phyloP scores from a whole-genome alignment of 2,329 filamentous ascomycete species.

The Talaromyces islandicus region DNA sequence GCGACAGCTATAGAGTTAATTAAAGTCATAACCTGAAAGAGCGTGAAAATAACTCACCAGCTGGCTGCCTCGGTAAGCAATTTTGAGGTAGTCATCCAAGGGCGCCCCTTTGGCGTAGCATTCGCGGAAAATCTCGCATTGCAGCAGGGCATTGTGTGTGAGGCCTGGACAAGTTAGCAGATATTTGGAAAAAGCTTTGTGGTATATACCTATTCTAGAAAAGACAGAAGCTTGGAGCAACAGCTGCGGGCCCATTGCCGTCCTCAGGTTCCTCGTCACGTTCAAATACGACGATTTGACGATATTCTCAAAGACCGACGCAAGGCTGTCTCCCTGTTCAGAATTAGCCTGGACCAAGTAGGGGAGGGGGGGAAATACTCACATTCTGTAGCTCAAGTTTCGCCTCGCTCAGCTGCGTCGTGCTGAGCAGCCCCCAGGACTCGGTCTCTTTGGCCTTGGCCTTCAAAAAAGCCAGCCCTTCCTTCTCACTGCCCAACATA shows the following conservation, averaged over 20 bases:
- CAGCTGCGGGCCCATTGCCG: constrained; percentile 67
- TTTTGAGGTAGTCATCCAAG: constrained; percentile 73
- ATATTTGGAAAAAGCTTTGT: not conserved
- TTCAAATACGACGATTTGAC: constrained; percentile 78
- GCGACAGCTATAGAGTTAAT: constrained; percentile 42
- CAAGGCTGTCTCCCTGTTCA: constrained; percentile 49
- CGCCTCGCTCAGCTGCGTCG: constrained; percentile 77
- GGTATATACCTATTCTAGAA: constrained; percentile 62
- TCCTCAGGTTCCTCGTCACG: constrained; percentile 67
- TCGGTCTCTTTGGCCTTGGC: constrained; percentile 78
- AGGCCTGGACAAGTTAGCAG: constrained; percentile 39
- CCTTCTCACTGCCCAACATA: constrained; percentile 70
- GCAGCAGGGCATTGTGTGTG: constrained; percentile 51
- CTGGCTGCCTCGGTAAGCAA: constrained; percentile 65
- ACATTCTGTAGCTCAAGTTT: constrained; percentile 71
- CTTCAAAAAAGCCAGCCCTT: constrained; percentile 77
- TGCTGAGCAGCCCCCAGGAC: constrained; percentile 79
- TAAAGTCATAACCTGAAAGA: not conserved
- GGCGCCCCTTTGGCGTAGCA: constrained; percentile 61
- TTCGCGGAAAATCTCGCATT: constrained; percentile 65
- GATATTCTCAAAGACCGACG: constrained; percentile 66
- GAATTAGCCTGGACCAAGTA: constrained; percentile 27
- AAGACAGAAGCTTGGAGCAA: constrained; percentile 68
- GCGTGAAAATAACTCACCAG: constrained; percentile 36
- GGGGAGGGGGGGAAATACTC: constrained; percentile 29